Conservation (phyloP, 768 basidiomycete species). For the Guyanaporus albipodus region DNA sequence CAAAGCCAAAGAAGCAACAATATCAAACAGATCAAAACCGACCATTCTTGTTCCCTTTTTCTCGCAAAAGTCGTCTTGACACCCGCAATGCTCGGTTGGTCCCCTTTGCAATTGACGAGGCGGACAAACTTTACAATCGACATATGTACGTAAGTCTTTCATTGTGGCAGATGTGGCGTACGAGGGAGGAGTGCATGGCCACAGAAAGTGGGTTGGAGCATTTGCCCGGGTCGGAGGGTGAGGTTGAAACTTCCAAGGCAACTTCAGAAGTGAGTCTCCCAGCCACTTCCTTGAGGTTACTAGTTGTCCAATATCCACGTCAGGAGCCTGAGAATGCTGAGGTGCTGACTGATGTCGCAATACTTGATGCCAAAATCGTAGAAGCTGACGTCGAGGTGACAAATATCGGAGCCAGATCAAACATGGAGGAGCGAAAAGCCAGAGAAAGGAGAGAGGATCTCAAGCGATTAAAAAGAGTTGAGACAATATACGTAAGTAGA, state of each 20-base stretch:
- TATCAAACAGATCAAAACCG: slow-evolving; percentile 95
- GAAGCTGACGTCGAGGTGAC: slow-evolving; percentile 57
- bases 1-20: slow-evolving; percentile 96
- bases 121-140: slow-evolving; percentile 81
- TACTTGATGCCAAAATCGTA: slow-evolving; percentile 70
- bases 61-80: slow-evolving; percentile 50
- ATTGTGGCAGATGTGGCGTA: slow-evolving; percentile 91
- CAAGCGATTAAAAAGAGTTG: slow-evolving; percentile 83
- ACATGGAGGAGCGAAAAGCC: slow-evolving; percentile 54
- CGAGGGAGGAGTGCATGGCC: slow-evolving; percentile 92
- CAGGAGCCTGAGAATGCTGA: slow-evolving; percentile 62
- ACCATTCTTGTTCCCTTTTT: slow-evolving; percentile 96
- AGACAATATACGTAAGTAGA: slow-evolving; percentile 84
- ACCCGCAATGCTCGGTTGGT: slow-evolving; percentile 63
- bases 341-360: slow-evolving; percentile 65
- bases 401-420: slow-evolving; percentile 47
- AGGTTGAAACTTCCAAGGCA: slow-evolving; percentile 50
- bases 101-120: slow-evolving; percentile 94
- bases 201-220: slow-evolving; percentile 88
- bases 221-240: slow-evolving; percentile 64
- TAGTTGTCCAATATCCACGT: slow-evolving; percentile 1
- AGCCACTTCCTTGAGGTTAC: background rate
- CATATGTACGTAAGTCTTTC: slow-evolving; percentile 90
- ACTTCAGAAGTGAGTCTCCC: slow-evolving; percentile 35
- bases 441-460: slow-evolving; percentile 75